Evolutionary conservation across 176 grass and related monocot genomes (phyloP), one percentile per base, ranked within the genome.

Genomic region (Cenchrus americanus): DNA sequence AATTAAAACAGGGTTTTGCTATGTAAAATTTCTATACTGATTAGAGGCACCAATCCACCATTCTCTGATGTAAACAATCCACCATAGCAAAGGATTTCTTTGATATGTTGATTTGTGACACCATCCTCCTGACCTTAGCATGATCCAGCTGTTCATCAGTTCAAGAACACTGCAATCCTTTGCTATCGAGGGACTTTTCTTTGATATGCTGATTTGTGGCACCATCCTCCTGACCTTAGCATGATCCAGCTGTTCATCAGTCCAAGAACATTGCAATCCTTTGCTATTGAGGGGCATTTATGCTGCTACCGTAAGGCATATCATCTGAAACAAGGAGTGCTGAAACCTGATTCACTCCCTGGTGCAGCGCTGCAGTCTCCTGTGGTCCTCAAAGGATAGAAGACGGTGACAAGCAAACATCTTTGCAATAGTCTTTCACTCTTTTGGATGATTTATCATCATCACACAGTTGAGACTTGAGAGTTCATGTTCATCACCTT

Each of bases 391-490:
- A 24, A 11, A 69, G 47, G 1, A 21, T 10, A 30, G 9, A 17
- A 73, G 22, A 73, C 0, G 14, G n/a, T 21, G 80, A 26, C 10
- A 27, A 24, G 30, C 8, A 32, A 76, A 30, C 48, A 15, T 0
- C 37, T n/a, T 48, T n/a, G 14, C 21, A 17, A 42, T 19, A 1
- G 43, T 14, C 15, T 18, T 54, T 61, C 58, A 54, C n/a, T 53
- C 3, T 26, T 73, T 61, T 80, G 21, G 12, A 75, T 8, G 2
- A 24, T 52, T 43, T 62, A 18, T 19, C 14, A n/a, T 55, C 12
- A 46, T 64, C 23, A 89, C 69, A 64, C 27, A 30, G 27, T 30
- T 30, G 27, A 30, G 71, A 64, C 64, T 23, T 59, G 52, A 70
- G 5, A 43, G 17, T 21, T 8, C 76, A 62, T 19, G 23, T 19